Evolutionary conservation across 2,329 filamentous ascomycete species (phyloP).

Genomic region (Fusarium metavorans): DNA sequence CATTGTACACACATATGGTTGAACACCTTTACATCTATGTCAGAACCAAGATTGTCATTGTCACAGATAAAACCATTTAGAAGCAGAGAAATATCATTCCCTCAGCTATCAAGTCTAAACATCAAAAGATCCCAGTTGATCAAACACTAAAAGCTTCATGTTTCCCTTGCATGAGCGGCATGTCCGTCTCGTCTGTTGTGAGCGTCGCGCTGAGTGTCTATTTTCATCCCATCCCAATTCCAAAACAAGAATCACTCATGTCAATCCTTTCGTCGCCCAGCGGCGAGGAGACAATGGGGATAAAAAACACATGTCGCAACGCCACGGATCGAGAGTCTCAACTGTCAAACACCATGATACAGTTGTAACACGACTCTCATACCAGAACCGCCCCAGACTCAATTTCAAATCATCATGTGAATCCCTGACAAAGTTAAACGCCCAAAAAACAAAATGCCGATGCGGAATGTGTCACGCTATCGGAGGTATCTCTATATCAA

Average conservation of each 20-base stretch:
- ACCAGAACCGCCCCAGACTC: slow-evolving; percentile 31
- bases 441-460: slow-evolving; percentile 32
- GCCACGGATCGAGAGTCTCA: slow-evolving; percentile 5
- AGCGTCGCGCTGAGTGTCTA: slow-evolving; percentile 40
- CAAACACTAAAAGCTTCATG: slow-evolving; percentile 17
- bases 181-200: slow-evolving; percentile 38
- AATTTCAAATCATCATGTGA: slow-evolving; percentile 23
- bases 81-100: slow-evolving; percentile 12
- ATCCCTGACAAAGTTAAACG: slow-evolving; percentile 20
- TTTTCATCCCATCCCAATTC: slow-evolving; percentile 25
- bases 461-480: slow-evolving; percentile 39
- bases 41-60: background rate
- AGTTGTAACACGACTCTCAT: slow-evolving; percentile 25
- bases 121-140: slow-evolving; percentile 22
- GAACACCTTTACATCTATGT: background rate
- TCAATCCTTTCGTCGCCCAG: slow-evolving; percentile 30
- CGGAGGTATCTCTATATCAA: slow-evolving; percentile 46
- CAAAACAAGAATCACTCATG: slow-evolving; percentile 29
- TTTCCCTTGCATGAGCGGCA: slow-evolving; percentile 31
- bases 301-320: slow-evolving; percentile 30
- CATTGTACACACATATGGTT: background rate
- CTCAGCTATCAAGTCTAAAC: slow-evolving; percentile 30
- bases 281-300: slow-evolving; percentile 20
- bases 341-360: background rate
- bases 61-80: background rate